Conservation (phyloP, 805 yeast species). For the Teunomyces funiuensis region DNA sequence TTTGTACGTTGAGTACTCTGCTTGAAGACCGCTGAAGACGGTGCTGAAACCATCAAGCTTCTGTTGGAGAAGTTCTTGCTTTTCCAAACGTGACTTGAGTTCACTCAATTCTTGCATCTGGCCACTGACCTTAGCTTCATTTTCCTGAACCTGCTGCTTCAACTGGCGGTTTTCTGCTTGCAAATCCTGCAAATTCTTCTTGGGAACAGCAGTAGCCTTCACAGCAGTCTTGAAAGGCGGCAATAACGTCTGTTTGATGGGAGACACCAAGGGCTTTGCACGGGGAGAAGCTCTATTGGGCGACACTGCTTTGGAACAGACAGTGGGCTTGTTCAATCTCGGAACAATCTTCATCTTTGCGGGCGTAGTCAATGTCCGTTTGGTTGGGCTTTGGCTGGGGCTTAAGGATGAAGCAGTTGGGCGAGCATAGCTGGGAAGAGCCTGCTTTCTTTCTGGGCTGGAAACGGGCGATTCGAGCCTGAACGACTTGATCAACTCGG, state of each 20-base stretch:
- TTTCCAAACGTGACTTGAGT: constrained; percentile 9
- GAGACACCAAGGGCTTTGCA: not conserved
- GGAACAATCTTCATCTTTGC: constrained; percentile 10
- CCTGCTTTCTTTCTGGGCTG: not conserved
- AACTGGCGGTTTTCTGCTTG: constrained; percentile 13
- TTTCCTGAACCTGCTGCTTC: constrained; percentile 11
- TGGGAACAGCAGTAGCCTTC: constrained; percentile 9
- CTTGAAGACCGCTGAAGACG: constrained; percentile 12
- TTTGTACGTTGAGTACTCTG: constrained; percentile 9
- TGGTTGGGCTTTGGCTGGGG: constrained; percentile 10
- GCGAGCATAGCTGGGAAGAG: constrained; percentile 25
- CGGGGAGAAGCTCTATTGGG: not conserved
- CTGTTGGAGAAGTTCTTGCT: not conserved
- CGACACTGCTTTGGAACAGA: constrained; percentile 7
- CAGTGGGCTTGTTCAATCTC: constrained; percentile 7
- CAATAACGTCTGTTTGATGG: not conserved
- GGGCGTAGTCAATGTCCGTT: constrained; percentile 9
- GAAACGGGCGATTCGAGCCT: constrained; percentile 6
- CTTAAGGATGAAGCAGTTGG: constrained; percentile 29
- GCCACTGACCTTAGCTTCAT: not conserved
- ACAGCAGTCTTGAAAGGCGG: constrained; percentile 1
- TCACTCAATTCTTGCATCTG: constrained; percentile 2
- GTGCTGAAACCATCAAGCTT: constrained; percentile 9
- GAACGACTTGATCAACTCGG: constrained; percentile 20
- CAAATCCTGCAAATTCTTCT: constrained; percentile 12